phyloP scores from a whole-genome alignment of 2,329 filamentous ascomycete genomes.

The Xylariaceae sp. region DNA sequence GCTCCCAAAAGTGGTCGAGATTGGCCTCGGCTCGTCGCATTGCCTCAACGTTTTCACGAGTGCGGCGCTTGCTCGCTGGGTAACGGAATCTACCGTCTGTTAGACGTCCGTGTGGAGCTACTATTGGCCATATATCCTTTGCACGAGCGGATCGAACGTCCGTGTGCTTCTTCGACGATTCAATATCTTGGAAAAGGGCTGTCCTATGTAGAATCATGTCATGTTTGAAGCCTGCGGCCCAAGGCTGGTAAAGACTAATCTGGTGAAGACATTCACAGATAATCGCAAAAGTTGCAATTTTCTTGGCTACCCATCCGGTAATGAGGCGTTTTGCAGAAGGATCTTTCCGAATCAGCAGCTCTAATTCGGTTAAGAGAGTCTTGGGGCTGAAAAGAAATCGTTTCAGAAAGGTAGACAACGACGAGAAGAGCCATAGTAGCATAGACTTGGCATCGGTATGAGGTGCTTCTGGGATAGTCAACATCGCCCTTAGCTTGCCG shows the following conservation, averaged over 20 bases:
- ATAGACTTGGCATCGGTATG: neutral
- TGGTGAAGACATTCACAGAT: constrained; percentile 1
- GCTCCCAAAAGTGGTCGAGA: constrained; percentile 8
- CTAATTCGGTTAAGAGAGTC: constrained; percentile 5
- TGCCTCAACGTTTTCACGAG: neutral
- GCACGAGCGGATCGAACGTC: neutral
- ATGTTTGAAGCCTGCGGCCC: neutral
- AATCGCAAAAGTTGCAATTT: constrained; percentile 5
- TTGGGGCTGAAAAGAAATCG: neutral
- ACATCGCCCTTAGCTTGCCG: neutral
- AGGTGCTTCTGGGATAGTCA: neutral
- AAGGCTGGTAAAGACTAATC: constrained; percentile 1
- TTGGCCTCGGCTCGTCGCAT: neutral
- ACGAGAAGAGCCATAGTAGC: neutral
- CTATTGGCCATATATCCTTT: neutral
- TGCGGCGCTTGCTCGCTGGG: neutral
- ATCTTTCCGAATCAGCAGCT: neutral
- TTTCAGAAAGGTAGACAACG: neutral
- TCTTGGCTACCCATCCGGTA: neutral
- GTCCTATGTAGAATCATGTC: neutral
- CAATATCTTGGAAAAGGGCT: neutral
- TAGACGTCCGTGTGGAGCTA: neutral
- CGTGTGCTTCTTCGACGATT: neutral
- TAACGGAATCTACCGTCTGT: neutral
- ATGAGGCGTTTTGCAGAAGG: constrained; percentile 5